These are phyloP conservation scores for Ceratobasidium sp. DNA, from an alignment of 1,284 basidiomycete species.

Conservation along the genomic window DNA sequence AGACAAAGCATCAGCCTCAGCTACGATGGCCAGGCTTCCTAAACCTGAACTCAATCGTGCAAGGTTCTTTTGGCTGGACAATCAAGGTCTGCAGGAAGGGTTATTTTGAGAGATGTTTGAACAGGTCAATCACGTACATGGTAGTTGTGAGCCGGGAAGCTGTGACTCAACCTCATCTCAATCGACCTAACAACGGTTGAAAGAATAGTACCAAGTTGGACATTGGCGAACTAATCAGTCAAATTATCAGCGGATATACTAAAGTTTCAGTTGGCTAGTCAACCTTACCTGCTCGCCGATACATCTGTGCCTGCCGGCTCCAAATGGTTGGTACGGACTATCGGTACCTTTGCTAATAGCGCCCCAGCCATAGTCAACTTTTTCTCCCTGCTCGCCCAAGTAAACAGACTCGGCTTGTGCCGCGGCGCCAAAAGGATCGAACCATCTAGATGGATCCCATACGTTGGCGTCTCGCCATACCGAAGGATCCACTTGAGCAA, in stretches of 20 bases:
- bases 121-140: slow-evolving; percentile 67
- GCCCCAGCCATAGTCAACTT: slow-evolving; percentile 96
- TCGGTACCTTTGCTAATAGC: slow-evolving; percentile 92
- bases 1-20: not conserved
- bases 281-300: slow-evolving; percentile 87
- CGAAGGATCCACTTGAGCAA: slow-evolving; percentile 87
- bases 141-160: slow-evolving; percentile 89
- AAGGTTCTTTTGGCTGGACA: slow-evolving; percentile 71
- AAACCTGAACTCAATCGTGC: slow-evolving; percentile 59
- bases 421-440: slow-evolving; percentile 81
- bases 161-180: slow-evolving; percentile 76
- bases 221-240: slow-evolving; percentile 84
- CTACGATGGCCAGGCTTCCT: not conserved
- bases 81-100: slow-evolving; percentile 72
- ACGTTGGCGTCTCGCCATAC: slow-evolving; percentile 81
- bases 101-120: not conserved
- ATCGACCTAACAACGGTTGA: slow-evolving; percentile 82
- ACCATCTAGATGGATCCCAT: slow-evolving; percentile 91
- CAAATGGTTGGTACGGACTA: slow-evolving; percentile 81
- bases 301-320: slow-evolving; percentile 62
- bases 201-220: slow-evolving; percentile 91
- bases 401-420: slow-evolving; percentile 82
- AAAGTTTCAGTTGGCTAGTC: too few relatives aligned
- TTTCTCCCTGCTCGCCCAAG: slow-evolving; percentile 81
- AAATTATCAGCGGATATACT: slow-evolving; percentile 47